A percentile compares a stretch with the other conserved stretches of the same genome.
These are phyloP conservation scores for Zygoascus hellenicus DNA, from an alignment of 1,139 yeast species.

Conservation along the genomic window DNA sequence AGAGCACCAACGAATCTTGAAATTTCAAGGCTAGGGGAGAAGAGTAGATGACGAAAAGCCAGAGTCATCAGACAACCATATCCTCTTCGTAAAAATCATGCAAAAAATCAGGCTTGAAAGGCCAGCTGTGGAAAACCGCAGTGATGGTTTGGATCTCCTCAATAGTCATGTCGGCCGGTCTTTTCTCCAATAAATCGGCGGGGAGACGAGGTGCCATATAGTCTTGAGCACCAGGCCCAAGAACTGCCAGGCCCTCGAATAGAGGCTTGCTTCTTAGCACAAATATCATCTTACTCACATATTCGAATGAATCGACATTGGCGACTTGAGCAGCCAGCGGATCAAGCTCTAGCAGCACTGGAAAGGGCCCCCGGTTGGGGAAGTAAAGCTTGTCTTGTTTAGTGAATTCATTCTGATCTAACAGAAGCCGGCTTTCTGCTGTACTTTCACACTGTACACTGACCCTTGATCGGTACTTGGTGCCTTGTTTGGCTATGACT, in stretches of 20 bases:
- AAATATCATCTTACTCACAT: conserved; percentile 60
- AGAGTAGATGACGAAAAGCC: neutral
- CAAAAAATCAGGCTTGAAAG: conserved; percentile 67
- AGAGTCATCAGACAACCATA: neutral
- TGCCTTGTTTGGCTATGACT: conserved; percentile 48
- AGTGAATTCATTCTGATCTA: conserved; percentile 9
- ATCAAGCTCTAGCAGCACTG: conserved; percentile 26
- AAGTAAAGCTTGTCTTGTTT: conserved; percentile 11
- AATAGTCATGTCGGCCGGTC: conserved; percentile 45
- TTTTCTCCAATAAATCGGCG: conserved; percentile 40
- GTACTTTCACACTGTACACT: conserved; percentile 57
- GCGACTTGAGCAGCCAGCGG: conserved; percentile 28
- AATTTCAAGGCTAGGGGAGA: too few species aligned
- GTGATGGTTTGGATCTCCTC: conserved; percentile 52
- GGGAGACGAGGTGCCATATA: conserved; percentile 47
- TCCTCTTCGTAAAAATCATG: conserved; percentile 38
- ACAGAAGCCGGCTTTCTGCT: conserved; percentile 46
- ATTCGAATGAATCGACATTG: conserved; percentile 56
- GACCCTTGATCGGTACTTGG: conserved; percentile 47
- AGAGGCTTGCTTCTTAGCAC: conserved; percentile 48
- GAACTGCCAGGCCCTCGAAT: conserved; percentile 42
- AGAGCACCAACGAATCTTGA: too few species aligned
- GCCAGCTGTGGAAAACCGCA: conserved; percentile 62
- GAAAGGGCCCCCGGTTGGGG: conserved; percentile 12
- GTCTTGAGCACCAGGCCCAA: conserved; percentile 75